A percentile compares a stretch with the other conserved stretches of the same genome.
Conservation (phyloP, 2,329 filamentous ascomycete genomes). For the Cadophora luteo-olivacea region DNA sequence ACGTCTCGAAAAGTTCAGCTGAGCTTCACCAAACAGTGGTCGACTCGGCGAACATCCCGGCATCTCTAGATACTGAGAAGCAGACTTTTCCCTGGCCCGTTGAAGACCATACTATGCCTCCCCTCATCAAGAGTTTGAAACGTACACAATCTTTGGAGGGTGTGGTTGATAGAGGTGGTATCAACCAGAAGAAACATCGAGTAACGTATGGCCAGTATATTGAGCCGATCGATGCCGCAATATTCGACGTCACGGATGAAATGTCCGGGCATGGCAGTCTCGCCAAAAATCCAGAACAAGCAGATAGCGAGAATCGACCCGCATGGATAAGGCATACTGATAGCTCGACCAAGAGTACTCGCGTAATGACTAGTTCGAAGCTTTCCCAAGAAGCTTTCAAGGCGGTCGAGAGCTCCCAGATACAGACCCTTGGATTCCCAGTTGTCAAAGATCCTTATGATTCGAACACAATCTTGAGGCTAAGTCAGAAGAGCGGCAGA, state of each 20-base stretch:
- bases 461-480: conserved; percentile 63
- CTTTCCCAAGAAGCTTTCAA: conserved; percentile 49
- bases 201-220: not conserved
- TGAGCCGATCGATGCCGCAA: not conserved
- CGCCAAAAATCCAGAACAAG: not conserved
- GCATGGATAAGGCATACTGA: not conserved
- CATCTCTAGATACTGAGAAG: not conserved
- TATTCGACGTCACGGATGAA: not conserved
- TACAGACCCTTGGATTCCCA: conserved; percentile 66
- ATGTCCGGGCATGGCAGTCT: not conserved
- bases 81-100: not conserved
- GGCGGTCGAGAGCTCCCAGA: conserved; percentile 42
- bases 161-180: not conserved
- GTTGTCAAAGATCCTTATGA: conserved; percentile 80
- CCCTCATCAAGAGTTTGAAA: not conserved
- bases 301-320: not conserved
- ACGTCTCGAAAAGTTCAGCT: not conserved
- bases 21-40: not conserved
- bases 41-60: not conserved
- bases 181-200: conserved; percentile 6
- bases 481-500: conserved; percentile 68
- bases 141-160: not conserved
- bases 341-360: not conserved
- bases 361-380: conserved; percentile 30
- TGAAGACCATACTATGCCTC: too few relatives aligned